Conservation (phyloP, 495 filamentous ascomycete species). For the Cudoniella acicularis region DNA sequence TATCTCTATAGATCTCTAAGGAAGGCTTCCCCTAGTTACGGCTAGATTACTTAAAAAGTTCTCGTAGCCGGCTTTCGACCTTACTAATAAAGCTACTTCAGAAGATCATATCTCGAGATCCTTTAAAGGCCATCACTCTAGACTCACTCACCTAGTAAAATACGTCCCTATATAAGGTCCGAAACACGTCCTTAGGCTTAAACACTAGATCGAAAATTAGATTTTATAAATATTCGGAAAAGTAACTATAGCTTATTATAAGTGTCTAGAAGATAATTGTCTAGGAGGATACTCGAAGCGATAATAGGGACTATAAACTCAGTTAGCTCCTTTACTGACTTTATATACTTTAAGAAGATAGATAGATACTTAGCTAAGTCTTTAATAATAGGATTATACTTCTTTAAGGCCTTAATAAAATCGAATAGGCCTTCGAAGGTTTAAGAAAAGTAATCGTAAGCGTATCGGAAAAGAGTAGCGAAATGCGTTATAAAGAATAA, state of each 20-base stretch:
- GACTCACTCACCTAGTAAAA: background rate
- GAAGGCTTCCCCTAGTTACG: background rate
- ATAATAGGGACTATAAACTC: constrained; percentile 24
- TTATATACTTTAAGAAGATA: constrained; percentile 15
- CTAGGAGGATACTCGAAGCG: constrained; percentile 18
- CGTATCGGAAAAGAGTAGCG: constrained; percentile 17
- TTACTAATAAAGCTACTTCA: background rate
- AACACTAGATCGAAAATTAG: constrained; percentile 10
- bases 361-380: constrained; percentile 16
- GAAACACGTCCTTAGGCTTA: constrained; percentile 14
- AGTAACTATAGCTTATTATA: constrained; percentile 17
- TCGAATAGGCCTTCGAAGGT: constrained; percentile 18
- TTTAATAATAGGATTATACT: constrained; percentile 11
- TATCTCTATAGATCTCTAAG: too few relatives aligned
- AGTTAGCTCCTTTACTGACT: constrained; percentile 8
- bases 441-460: constrained; percentile 18
- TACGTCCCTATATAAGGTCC: constrained; percentile 16
- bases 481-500: constrained; percentile 24
- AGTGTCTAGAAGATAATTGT: constrained; percentile 13
- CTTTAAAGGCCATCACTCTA: background rate
- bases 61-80: background rate
- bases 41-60: background rate
- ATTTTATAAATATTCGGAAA: background rate
- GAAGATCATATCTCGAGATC: constrained; percentile 1
- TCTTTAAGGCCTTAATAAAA: constrained; percentile 22